Base-by-base conservation (phyloP, 116 monocot species). In the Dioscorea cayenensis region DNA sequence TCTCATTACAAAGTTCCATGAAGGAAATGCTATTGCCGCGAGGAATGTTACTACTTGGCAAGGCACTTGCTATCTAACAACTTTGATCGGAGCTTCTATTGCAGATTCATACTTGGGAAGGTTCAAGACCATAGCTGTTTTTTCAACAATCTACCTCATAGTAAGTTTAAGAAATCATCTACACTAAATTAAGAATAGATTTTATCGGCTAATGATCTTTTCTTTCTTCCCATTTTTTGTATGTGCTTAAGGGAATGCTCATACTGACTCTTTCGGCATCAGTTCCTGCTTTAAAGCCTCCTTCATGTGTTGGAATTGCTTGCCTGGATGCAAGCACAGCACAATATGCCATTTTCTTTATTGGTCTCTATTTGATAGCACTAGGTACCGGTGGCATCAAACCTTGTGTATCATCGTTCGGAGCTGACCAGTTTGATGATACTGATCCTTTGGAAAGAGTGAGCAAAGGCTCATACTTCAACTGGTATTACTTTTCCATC, bases 391-490 rank as follows among this genome's bases (percentile, higher is more conserved):
- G 86, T 66, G 86, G 82, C 20, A 86, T 86, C 51, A 86, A 86
- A 43, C 86, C 86, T 28, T 86, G 86, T 35, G 86, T 82, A 5
- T 70, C 78, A 51, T 79, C 82, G 10, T 86, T 86, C 64, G 86
- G 86, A 0, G 86, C 86, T 8, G 86, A 86, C 28, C 86, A 86
- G 62, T 86, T 86, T 73, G 86, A 86, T 66, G 79, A 82, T n/a
- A 82, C 76, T 28, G 81, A 85, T 61, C 63, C 78, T 51, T 35
- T 23, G 48, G 85, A 85, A 72, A 75, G 78, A 66, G 66, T 51
- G 22, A 79, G 68, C 36, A 86, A 86, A 65, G 79, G 82, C 5
- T 86, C 86, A 61, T 86, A 82, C 64, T 86, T 82, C 71, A 86
- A 86, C 38, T 86, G 86, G 86, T 81, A 77, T 48, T 86, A 82